Evolutionary conservation across 306 rosid genomes (phyloP), one percentile per base, ranked within the genome.

Genomic region (Pterocarpus macrocarpus): DNA sequence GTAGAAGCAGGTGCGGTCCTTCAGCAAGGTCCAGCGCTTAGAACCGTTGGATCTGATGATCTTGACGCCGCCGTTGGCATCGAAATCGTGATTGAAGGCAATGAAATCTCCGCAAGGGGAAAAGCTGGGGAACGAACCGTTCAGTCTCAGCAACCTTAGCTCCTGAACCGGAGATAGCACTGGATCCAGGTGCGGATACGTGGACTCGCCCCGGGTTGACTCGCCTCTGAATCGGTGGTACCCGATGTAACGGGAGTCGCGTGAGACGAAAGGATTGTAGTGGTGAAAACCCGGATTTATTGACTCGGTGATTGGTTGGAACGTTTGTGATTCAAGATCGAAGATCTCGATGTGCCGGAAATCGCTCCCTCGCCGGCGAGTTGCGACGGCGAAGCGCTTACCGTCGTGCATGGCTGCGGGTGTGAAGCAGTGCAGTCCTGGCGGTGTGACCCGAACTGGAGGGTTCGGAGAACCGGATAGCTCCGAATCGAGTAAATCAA

Each of bases 171-270:
- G 91, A 15, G 97, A 95, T 7, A 7, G 9, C 0, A 92, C 86
- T 0, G 77, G 85, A 5, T 90, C 88, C 0, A 92, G 86, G 47
- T 83, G 61, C 5, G 95, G 98, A 71, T 88, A 84, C 0, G 28
- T 83, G 38, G 89, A 82, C 68, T 88, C 97, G 35, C 93, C 92
- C 3, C 62, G 82, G 17, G 50, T 4, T 2, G 86, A 82, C 83
- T 85, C 92, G n/a, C 97, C 97, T 2, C 97, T 83, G 83, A 92
- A 92, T 0, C 97, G 91, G 87, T 95, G 97, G 87, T 91, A 95
- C 28, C 95, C 98, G 14, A 95, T 43, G 28, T 71, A 68, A 2
- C 75, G 50, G 16, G 92, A 91, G 74, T 91, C 87, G 1, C 81
- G 72, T 1, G 97, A 92, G 0, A 92, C 90, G 59, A 95, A 92